Evolutionary conservation across 2,329 filamentous ascomycete genomes (phyloP).

Genomic region (Huntiella bhutanensis): DNA sequence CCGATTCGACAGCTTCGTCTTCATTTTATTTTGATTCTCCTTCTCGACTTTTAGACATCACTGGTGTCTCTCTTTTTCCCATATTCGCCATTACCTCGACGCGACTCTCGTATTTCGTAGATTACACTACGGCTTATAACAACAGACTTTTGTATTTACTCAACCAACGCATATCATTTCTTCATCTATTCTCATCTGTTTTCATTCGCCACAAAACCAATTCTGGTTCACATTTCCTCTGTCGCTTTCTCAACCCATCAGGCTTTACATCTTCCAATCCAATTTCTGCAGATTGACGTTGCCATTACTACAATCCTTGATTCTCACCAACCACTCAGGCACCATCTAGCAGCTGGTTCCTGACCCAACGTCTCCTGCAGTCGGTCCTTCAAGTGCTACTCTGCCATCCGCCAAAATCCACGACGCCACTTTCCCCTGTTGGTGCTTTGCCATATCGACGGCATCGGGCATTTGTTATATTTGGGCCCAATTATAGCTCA

Average conservation of each 20-base stretch:
- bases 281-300: not conserved
- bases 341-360: conserved; percentile 1
- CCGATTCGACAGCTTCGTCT: not conserved
- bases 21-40: not conserved
- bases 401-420: not conserved
- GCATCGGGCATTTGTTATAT: not conserved
- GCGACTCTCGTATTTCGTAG: too few relatives aligned
- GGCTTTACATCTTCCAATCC: not conserved
- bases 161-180: too few relatives aligned
- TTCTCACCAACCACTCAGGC: not conserved
- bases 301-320: not conserved
- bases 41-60: not conserved
- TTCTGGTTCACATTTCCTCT: not conserved
- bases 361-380: not conserved
- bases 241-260: not conserved
- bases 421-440: not conserved
- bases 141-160: too few relatives aligned
- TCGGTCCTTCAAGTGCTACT: not conserved
- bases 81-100: too few relatives aligned
- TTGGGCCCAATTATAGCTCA: not conserved
- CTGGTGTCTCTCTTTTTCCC: too few relatives aligned
- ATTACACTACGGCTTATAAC: too few relatives aligned
- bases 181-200: not conserved
- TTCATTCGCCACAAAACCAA: not conserved
- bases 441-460: not conserved